phyloP scores from a whole-genome alignment of 2,329 filamentous ascomycete species.

The Scedosporium minutisporum region DNA sequence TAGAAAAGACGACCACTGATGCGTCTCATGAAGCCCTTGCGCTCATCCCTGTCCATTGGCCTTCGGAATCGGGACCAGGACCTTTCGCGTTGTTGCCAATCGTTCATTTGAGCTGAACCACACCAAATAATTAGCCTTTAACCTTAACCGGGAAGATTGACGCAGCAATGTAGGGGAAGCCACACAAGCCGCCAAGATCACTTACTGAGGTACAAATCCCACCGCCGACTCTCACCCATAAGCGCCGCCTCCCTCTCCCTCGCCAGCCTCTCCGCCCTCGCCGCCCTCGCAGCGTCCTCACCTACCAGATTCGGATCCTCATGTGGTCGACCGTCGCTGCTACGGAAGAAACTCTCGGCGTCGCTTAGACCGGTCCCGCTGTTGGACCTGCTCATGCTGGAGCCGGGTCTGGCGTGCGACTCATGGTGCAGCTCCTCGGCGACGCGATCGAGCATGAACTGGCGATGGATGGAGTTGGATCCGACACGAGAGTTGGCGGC shows the following conservation, averaged over 20 bases:
- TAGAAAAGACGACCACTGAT: conserved; percentile 6
- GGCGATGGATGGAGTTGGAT: conserved; percentile 17
- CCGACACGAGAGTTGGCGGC: conserved; percentile 25
- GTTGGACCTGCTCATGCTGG: neutral
- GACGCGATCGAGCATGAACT: conserved; percentile 24
- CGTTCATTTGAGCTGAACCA: conserved; percentile 38
- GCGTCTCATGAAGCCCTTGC: conserved; percentile 9
- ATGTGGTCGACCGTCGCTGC: conserved; percentile 35
- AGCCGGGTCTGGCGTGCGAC: neutral
- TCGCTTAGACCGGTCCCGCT: neutral
- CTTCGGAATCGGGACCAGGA: conserved; percentile 34
- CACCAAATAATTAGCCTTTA: conserved; percentile 11
- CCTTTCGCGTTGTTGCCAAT: conserved; percentile 40
- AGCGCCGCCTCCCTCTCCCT: conserved; percentile 45
- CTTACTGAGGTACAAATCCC: conserved; percentile 52
- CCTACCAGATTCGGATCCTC: conserved; percentile 62
- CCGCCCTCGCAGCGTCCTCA: conserved; percentile 50
- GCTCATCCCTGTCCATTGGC: conserved; percentile 20
- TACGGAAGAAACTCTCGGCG: neutral
- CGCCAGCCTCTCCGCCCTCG: conserved; percentile 46
- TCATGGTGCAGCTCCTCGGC: conserved; percentile 22
- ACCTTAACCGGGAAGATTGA: neutral
- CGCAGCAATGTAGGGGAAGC: neutral
- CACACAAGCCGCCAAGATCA: conserved; percentile 9
- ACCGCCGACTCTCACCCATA: conserved; percentile 47